These are phyloP conservation scores for Penicillium herquei DNA, from an alignment of 495 filamentous ascomycete genomes.

Conservation along the genomic window DNA sequence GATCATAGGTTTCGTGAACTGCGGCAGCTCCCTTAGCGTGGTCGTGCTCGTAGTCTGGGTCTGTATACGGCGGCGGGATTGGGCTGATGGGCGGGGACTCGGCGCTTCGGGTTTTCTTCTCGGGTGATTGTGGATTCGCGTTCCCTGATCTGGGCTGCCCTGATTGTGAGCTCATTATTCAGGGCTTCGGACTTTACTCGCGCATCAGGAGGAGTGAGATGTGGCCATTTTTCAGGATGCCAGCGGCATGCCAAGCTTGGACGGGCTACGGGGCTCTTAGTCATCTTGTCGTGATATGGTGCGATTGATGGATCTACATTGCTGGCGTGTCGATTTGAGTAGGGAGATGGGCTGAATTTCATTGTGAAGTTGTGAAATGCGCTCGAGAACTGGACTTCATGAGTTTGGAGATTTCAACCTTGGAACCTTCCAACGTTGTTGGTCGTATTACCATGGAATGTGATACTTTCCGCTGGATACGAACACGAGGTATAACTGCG, in stretches of 20 bases:
- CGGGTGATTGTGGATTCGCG: background rate
- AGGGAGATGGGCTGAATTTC: background rate
- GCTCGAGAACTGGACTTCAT: no score
- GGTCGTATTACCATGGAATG: no score
- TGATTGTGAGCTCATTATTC: conserved; percentile 16
- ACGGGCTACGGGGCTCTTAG: conserved; percentile 6
- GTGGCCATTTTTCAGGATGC: background rate
- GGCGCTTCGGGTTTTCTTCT: background rate
- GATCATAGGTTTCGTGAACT: conserved; percentile 9
- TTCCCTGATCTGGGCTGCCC: background rate
- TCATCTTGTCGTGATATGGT: conserved; percentile 3
- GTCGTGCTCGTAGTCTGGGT: conserved; percentile 5
- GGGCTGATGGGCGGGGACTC: conserved; percentile 10
- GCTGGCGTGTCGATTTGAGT: conserved; percentile 1
- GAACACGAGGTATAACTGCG: no score
- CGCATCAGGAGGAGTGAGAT: background rate
- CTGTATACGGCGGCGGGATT: conserved; percentile 15
- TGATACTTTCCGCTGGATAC: no score
- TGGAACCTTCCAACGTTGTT: no score
- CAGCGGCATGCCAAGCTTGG: conserved; percentile 1
- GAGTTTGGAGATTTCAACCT: no score
- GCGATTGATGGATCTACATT: conserved; percentile 3
- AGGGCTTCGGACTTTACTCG: background rate
- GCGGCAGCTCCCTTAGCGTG: background rate
- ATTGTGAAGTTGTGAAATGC: background rate